phyloP scores from a whole-genome alignment of 345 rosid genomes.

The Conringia planisiliqua region DNA sequence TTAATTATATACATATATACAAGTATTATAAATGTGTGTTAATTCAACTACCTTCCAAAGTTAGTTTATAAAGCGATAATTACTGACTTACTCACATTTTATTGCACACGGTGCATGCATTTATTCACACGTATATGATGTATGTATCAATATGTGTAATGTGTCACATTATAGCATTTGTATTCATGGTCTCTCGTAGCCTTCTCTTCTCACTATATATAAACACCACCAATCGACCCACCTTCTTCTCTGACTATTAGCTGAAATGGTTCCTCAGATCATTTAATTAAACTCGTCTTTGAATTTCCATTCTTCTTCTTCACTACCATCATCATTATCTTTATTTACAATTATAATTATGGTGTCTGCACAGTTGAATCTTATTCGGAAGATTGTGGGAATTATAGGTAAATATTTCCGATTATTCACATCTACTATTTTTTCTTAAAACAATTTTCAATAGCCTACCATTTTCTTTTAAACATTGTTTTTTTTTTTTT shows the following conservation, averaged over 20 bases:
- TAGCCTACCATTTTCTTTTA: background rate
- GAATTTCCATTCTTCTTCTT: background rate
- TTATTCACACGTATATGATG: background rate
- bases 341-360: conserved; percentile 28
- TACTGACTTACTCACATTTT: background rate
- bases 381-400: conserved; percentile 56
- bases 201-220: background rate
- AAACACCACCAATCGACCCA: conserved; percentile 8
- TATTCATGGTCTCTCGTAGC: background rate
- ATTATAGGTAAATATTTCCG: conserved; percentile 43
- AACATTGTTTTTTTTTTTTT: background rate
- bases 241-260: background rate
- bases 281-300: background rate
- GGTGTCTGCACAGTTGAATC: conserved; percentile 43
- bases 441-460: background rate
- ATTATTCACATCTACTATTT: background rate
- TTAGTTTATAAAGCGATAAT: background rate
- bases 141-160: background rate
- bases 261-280: background rate
- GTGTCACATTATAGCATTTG: background rate
- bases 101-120: conserved; percentile 11
- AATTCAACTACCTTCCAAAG: background rate
- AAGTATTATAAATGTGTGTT: background rate
- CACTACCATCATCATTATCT: background rate
- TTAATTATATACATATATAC: background rate